A percentile compares a stretch with the other conserved stretches of the same genome.
Evolutionary conservation across 495 filamentous ascomycete genomes (phyloP).

Genomic region (Penicillium lividum): DNA sequence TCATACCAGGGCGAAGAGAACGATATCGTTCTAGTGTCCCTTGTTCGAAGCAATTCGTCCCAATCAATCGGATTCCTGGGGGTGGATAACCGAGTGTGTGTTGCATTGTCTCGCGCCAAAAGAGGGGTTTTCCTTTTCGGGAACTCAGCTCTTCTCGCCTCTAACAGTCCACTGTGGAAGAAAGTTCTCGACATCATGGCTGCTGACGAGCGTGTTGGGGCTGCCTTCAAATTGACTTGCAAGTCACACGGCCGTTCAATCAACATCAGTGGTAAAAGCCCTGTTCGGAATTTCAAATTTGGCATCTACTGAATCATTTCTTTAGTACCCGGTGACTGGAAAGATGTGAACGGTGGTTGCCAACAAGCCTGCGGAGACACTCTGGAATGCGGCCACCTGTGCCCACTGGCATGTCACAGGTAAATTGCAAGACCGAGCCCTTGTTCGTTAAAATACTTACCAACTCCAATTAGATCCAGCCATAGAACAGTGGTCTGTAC

Average conservation of each 20-base stretch:
- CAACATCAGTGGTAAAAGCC: constrained; percentile 28
- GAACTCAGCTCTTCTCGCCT: constrained; percentile 58
- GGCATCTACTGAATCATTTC: too few species aligned
- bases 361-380: constrained; percentile 28
- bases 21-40: constrained; percentile 77
- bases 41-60: constrained; percentile 70
- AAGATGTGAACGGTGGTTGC: constrained; percentile 55
- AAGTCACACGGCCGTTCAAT: constrained; percentile 37
- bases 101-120: constrained; percentile 84
- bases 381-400: constrained; percentile 44
- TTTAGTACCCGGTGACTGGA: constrained; percentile 47
- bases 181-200: constrained; percentile 39
- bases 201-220: constrained; percentile 28
- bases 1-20: constrained; percentile 97
- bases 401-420: constrained; percentile 41
- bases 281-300: too few species aligned
- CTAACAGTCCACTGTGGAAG: constrained; percentile 36
- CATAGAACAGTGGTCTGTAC: constrained; percentile 15
- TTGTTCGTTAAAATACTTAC: neutral
- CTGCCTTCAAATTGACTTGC: constrained; percentile 42
- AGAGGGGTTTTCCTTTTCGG: constrained; percentile 88
- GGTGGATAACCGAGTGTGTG: constrained; percentile 78
- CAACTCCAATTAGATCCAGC: neutral
- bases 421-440: constrained; percentile 16
- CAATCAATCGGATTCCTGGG: constrained; percentile 68